These are phyloP conservation scores for Ustanciosporium gigantosporum DNA, from an alignment of 1,284 basidiomycete genomes.

Conservation along the genomic window DNA sequence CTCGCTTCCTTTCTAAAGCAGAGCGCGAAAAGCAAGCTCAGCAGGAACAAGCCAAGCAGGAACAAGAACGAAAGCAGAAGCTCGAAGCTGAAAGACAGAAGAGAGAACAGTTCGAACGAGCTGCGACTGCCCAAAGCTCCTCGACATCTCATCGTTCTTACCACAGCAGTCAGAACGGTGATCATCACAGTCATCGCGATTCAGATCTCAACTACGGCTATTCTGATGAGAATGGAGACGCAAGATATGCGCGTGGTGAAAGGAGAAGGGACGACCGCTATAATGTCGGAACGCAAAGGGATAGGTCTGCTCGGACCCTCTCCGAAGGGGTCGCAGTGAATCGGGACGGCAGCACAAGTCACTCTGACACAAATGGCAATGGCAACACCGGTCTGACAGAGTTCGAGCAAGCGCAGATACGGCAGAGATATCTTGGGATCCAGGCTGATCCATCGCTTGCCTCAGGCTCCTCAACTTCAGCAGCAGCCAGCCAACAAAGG, in stretches of 20 bases:
- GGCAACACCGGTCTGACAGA: constrained; percentile 25
- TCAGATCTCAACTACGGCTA: constrained; percentile 3
- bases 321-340: neutral
- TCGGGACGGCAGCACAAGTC: neutral
- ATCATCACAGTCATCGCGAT: constrained; percentile 3
- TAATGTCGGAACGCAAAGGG: too few relatives aligned
- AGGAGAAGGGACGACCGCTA: too few relatives aligned
- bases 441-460: too few relatives aligned
- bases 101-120: constrained; percentile 72
- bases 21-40: constrained; percentile 42
- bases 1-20: constrained; percentile 51
- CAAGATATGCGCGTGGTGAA: too few relatives aligned
- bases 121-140: constrained; percentile 52
- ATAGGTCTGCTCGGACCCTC: too few relatives aligned
- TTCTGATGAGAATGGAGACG: too few relatives aligned
- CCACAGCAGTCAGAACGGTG: neutral
- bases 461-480: too few relatives aligned
- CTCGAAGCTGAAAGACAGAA: constrained; percentile 68
- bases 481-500: constrained; percentile 70
- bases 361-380: neutral
- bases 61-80: constrained; percentile 57
- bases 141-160: neutral
- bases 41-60: constrained; percentile 21
- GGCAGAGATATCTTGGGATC: constrained; percentile 50
- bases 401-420: constrained; percentile 43